phyloP scores from a whole-genome alignment of 306 rosid species.

The Sophora flavescens region DNA sequence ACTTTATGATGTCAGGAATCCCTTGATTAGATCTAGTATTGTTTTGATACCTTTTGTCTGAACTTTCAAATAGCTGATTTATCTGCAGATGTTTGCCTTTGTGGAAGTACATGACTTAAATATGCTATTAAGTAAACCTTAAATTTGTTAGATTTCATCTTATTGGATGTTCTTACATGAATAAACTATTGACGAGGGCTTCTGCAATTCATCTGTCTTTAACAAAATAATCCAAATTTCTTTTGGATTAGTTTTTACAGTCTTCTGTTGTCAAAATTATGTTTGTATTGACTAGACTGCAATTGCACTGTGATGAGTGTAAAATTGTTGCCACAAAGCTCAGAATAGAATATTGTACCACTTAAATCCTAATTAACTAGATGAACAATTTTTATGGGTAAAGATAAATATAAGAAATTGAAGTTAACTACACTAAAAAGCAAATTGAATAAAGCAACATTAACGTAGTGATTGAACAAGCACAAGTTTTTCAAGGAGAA shows the following conservation, averaged over 20 bases:
- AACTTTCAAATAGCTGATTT: constrained; percentile 33
- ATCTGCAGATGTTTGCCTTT: not conserved
- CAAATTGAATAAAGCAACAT: too few species aligned
- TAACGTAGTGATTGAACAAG: too few species aligned
- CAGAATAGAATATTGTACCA: too few species aligned
- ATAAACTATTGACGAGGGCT: constrained; percentile 11
- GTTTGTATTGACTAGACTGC: too few species aligned
- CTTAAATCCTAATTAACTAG: too few species aligned
- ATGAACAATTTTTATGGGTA: too few species aligned
- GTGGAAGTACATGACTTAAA: constrained; percentile 18
- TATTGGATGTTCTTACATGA: constrained; percentile 32
- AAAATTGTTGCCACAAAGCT: too few species aligned
- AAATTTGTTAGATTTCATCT: constrained; percentile 5
- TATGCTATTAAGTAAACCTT: constrained; percentile 29
- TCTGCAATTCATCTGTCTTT: constrained; percentile 17
- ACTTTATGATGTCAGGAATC: constrained; percentile 11
- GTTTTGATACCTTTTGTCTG: constrained; percentile 5
- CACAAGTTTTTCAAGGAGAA: too few species aligned
- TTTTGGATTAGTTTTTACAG: constrained; percentile 7
- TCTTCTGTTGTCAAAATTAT: constrained; percentile 17
- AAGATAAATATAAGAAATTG: too few species aligned
- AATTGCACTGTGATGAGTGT: too few species aligned
- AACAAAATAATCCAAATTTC: constrained; percentile 21
- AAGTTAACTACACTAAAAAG: too few species aligned
- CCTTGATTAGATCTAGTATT: not conserved